Base-by-base conservation (phyloP, 1,139 yeast species). In the Wickerhamiella infanticola region DNA sequence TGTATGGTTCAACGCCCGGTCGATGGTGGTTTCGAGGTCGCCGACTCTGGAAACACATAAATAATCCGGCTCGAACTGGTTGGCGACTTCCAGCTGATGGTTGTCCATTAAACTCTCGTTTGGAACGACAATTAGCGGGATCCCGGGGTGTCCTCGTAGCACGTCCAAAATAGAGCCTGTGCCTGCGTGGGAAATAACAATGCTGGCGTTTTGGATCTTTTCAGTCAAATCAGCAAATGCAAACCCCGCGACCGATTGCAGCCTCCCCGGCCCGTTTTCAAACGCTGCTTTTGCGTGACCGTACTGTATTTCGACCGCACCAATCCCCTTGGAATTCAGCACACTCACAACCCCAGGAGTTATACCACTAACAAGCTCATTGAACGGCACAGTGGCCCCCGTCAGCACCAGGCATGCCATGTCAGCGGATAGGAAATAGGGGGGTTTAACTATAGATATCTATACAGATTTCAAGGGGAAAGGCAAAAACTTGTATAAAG, bases 121-220 rank as follows among this genome's bases (percentile, higher is more conserved):
- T 7, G 78, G 74, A 33, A 85, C 80, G 4, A 81, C 90, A 2
- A 88, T 65, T 47, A 88, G 64, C 23, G 72, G 75, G 56, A 74
- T 77, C 3, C 64, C 50, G 33, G 67, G 60, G 6, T 36, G 11
- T 3, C 44, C 33, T 24, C 88, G 67, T 37, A 85, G 63, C 0
- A 83, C 72, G 56, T 90, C 98, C 24, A 90, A 62, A 7, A 90
- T 82, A 0, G 95, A 82, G 1, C 98, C 98, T 0, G 97, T 84
- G 24, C 70, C 97, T 0, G 95, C 96, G 60, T 90, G 97, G 1
- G 95, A 79, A 9, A 90, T 70, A 5, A 88, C 81, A 40, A 83
- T 55, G 46, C 77, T 77, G 1, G 73, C 49, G 6, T 53, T 43
- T 42, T 61, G 57, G 55, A 80, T 58, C 53, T 66, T 59, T 1